Percentiles rank a stretch among this genome's conserved stretches.
Evolutionary conservation across 2,329 filamentous ascomycete genomes (phyloP).

Genomic region (Alternaria postmessia): DNA sequence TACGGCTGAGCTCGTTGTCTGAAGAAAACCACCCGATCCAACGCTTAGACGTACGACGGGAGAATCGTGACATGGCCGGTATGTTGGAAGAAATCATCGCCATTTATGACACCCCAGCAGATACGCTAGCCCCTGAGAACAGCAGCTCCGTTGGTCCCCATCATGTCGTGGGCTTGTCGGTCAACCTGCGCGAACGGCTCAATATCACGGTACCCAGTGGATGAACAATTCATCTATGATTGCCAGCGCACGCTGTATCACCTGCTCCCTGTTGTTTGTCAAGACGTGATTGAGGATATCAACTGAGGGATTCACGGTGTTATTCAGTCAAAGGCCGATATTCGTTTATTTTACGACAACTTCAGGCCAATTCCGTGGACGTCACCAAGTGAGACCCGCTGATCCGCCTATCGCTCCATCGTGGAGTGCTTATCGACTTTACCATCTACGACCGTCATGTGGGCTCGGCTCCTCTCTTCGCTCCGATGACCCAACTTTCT

Average conservation of each 20-base stretch:
- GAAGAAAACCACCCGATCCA: slow-evolving; percentile 1
- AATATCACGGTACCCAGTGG: slow-evolving; percentile 4
- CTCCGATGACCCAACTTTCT: neutral
- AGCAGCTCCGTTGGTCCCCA: neutral
- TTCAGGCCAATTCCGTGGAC: neutral
- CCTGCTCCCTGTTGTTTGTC: neutral
- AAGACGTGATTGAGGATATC: neutral
- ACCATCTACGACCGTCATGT: slow-evolving; percentile 5
- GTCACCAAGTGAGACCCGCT: neutral
- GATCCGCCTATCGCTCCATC: neutral
- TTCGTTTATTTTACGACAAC: slow-evolving; percentile 1
- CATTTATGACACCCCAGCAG: neutral
- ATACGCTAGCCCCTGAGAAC: neutral
- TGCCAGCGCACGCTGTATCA: neutral
- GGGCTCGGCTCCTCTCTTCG: slow-evolving; percentile 1
- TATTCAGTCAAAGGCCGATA: neutral
- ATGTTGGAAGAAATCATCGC: slow-evolving; percentile 20
- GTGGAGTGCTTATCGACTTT: slow-evolving; percentile 3
- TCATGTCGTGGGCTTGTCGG: neutral
- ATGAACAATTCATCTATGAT: neutral
- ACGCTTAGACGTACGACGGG: slow-evolving; percentile 3
- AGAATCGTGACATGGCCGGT: slow-evolving; percentile 5
- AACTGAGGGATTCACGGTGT: too few species aligned
- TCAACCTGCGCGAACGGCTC: neutral
- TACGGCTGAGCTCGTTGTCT: slow-evolving; percentile 16